Conservation (phyloP, 192 early-diverging fungal species). For the Diversispora epigaea region DNA sequence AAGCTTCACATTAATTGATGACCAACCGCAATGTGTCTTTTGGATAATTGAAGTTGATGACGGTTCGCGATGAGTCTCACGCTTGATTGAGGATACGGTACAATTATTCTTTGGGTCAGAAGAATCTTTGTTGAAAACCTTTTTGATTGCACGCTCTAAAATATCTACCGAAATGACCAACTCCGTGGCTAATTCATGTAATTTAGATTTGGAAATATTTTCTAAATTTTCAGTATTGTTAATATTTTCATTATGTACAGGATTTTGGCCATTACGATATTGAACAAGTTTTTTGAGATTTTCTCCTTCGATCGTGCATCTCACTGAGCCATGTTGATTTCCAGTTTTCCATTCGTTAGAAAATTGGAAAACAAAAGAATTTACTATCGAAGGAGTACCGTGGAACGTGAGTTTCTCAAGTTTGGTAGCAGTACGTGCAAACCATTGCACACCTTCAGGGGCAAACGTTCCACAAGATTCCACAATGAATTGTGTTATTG, state of each 20-base stretch:
- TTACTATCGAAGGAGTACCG: too few species aligned
- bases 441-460: slow-evolving; percentile 16
- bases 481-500: slow-evolving; percentile 11
- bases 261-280: too few species aligned
- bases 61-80: not conserved
- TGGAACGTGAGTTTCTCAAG: too few species aligned
- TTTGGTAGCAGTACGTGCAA: not conserved
- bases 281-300: too few species aligned
- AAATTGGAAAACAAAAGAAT: too few species aligned
- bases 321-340: too few species aligned
- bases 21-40: slow-evolving; percentile 25
- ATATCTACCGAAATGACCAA: slow-evolving; percentile 1
- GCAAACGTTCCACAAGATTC: slow-evolving; percentile 14
- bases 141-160: slow-evolving; percentile 2
- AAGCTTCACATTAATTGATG: slow-evolving; percentile 31
- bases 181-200: slow-evolving; percentile 14
- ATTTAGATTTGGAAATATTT: not conserved
- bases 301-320: too few species aligned
- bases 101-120: not conserved
- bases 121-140: not conserved
- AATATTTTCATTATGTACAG: not conserved
- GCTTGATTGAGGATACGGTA: not conserved
- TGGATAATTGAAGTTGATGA: slow-evolving; percentile 11
- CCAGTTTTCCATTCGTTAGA: too few species aligned
- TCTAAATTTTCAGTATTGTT: not conserved